Evolutionary conservation across 2,329 filamentous ascomycete genomes (phyloP).

Genomic region (Scortechinia acanthostroma): DNA sequence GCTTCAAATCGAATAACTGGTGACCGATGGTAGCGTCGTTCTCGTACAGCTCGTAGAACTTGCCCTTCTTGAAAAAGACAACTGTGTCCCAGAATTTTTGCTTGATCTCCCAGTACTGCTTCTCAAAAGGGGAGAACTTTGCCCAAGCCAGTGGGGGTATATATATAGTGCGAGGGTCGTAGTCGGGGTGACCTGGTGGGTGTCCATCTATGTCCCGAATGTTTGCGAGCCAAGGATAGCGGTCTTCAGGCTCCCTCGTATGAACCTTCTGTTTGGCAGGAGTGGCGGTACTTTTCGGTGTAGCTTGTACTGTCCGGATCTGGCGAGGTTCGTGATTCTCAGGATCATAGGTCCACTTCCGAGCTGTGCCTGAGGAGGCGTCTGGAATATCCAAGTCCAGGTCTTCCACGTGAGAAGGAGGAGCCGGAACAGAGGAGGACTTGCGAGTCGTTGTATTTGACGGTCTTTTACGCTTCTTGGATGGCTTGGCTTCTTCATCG

Average conservation of each 20-base stretch:
- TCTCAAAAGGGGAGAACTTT: constrained; percentile 89
- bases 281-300: background rate
- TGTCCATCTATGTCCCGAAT: constrained; percentile 72
- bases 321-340: background rate
- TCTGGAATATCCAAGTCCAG: background rate
- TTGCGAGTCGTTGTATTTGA: background rate
- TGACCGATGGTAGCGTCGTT: constrained; percentile 95
- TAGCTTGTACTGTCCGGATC: background rate
- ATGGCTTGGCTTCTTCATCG: background rate
- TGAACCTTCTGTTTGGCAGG: constrained; percentile 60
- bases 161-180: constrained; percentile 84
- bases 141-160: constrained; percentile 75
- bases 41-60: constrained; percentile 97
- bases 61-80: constrained; percentile 99
- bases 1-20: constrained; percentile 92
- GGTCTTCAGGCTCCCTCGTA: constrained; percentile 73
- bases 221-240: constrained; percentile 86
- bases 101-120: constrained; percentile 99
- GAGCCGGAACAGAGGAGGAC: background rate
- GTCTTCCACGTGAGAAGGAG: background rate
- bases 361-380: background rate
- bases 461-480: constrained; percentile 1
- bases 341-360: background rate
- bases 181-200: constrained; percentile 61
- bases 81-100: constrained; percentile 95